Conservation (phyloP, 768 basidiomycete species). For the Russula abietina region DNA sequence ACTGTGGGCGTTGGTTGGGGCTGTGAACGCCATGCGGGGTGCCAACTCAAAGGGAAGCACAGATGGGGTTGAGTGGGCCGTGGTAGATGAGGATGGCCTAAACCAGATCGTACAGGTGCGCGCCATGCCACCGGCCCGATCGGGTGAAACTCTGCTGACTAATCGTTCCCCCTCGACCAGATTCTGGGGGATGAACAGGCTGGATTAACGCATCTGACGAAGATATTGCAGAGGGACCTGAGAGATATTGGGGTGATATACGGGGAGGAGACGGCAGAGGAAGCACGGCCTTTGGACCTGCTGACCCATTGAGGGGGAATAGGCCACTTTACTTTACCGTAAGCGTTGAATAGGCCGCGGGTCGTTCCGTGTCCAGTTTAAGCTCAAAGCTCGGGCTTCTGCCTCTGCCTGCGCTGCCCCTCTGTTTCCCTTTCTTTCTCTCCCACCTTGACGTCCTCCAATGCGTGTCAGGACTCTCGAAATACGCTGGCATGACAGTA, state of each 20-base stretch:
- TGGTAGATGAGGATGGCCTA: slow-evolving; percentile 83
- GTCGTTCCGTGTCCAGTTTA: slow-evolving; percentile 13
- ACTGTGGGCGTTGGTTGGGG: slow-evolving; percentile 78
- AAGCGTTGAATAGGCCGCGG: background rate
- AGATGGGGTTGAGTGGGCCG: slow-evolving; percentile 62
- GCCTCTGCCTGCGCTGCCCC: background rate
- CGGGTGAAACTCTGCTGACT: background rate
- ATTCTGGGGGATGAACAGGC: slow-evolving; percentile 74
- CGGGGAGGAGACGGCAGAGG: slow-evolving; percentile 20
- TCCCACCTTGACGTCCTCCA: slow-evolving; percentile 20
- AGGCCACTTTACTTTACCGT: background rate
- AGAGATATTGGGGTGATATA: slow-evolving; percentile 24
- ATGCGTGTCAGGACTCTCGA: slow-evolving; percentile 90
- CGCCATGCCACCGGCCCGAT: slow-evolving; percentile 7
- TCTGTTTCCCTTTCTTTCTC: background rate
- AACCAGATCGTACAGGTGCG: slow-evolving; percentile 67
- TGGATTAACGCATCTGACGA: slow-evolving; percentile 74
- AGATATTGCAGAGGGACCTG: slow-evolving; percentile 64
- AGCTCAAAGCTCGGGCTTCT: slow-evolving; percentile 1
- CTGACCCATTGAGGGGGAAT: background rate
- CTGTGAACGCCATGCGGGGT: slow-evolving; percentile 55
- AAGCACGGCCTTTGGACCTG: slow-evolving; percentile 6
- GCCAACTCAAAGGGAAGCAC: slow-evolving; percentile 38
- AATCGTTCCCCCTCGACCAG: slow-evolving; percentile 32
- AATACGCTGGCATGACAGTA: slow-evolving; percentile 94